These are phyloP conservation scores for Pythium myriotylum DNA, from an alignment of 352 stramenopile genomes.

Conservation along the genomic window DNA sequence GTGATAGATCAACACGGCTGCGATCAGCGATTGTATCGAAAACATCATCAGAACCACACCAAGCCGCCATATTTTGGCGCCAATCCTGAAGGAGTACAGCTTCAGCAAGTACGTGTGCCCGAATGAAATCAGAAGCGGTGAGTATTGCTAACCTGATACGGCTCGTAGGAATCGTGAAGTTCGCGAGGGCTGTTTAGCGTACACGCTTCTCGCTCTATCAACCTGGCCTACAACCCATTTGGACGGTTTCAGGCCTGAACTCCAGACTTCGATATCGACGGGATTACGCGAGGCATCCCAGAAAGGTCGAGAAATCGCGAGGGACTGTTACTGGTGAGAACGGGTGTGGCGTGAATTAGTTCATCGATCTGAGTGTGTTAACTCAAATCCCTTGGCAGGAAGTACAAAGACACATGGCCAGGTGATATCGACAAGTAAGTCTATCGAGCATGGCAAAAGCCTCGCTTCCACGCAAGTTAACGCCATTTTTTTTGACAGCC, in stretches of 20 bases:
- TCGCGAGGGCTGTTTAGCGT: conserved; percentile 64
- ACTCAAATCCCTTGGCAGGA: conserved; percentile 29
- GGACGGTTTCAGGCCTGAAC: conserved; percentile 42
- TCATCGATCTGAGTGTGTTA: background rate
- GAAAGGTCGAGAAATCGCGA: conserved; percentile 53
- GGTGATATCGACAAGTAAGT: conserved; percentile 51
- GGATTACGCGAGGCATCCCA: conserved; percentile 60
- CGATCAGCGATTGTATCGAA: conserved; percentile 58
- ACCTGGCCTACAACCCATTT: conserved; percentile 41
- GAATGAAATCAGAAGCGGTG: conserved; percentile 1
- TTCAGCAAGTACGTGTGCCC: conserved; percentile 49
- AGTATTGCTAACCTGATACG: no score
- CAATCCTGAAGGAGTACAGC: conserved; percentile 44
- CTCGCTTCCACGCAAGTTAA: no score
- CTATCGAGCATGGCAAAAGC: no score
- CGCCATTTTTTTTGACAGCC: no score
- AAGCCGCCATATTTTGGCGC: conserved; percentile 52
- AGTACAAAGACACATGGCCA: conserved; percentile 49
- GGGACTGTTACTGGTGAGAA: conserved; percentile 65
- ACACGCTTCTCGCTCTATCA: conserved; percentile 44
- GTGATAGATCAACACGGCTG: conserved; percentile 52
- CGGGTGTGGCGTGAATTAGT: background rate
- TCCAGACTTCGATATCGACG: conserved; percentile 43
- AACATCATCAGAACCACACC: conserved; percentile 42
- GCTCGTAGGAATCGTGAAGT: conserved; percentile 55